Percentiles rank a stretch among this genome's conserved stretches.
phyloP scores from a whole-genome alignment of 176 grass and related monocot genomes.

The Cenchrus americanus region DNA sequence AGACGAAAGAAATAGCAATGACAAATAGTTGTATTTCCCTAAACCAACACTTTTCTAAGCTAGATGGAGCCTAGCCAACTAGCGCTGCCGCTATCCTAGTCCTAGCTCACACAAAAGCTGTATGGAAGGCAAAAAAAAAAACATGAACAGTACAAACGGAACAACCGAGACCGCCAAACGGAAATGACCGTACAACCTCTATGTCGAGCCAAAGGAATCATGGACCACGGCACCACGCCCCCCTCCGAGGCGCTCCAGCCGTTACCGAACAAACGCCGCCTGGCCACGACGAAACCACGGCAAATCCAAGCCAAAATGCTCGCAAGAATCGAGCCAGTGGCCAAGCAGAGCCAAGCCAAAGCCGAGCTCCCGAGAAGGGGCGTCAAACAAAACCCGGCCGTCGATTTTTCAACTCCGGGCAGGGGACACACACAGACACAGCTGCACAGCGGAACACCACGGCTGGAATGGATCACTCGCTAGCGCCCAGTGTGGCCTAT shows the following conservation, averaged over 20 bases:
- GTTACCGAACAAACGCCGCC: conserved; percentile 8
- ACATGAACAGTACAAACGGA: not conserved
- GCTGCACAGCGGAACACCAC: too few relatives aligned
- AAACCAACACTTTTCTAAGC: too few relatives aligned
- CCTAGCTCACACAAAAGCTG: too few relatives aligned
- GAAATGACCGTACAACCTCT: not conserved
- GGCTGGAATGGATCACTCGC: not conserved
- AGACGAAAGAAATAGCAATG: too few relatives aligned
- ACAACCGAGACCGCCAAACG: not conserved
- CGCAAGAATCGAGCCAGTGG: not conserved
- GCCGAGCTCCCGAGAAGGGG: not conserved
- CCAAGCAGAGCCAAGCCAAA: not conserved
- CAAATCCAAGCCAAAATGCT: conserved; percentile 21
- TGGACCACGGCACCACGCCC: conserved; percentile 26
- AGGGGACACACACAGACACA: too few relatives aligned
- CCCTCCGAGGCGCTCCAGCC: not conserved
- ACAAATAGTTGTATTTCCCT: too few relatives aligned
- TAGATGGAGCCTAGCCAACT: not conserved
- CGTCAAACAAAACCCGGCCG: not conserved
- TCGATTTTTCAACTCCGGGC: not conserved
- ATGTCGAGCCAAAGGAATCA: not conserved
- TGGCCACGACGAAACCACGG: conserved; percentile 28
- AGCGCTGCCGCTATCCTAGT: not conserved
- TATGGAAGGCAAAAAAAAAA: not conserved
- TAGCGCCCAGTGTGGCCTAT: conserved; percentile 11